These are phyloP conservation scores for Thielaviopsis cerberus DNA, from an alignment of 2,329 filamentous ascomycete species.

Conservation along the genomic window DNA sequence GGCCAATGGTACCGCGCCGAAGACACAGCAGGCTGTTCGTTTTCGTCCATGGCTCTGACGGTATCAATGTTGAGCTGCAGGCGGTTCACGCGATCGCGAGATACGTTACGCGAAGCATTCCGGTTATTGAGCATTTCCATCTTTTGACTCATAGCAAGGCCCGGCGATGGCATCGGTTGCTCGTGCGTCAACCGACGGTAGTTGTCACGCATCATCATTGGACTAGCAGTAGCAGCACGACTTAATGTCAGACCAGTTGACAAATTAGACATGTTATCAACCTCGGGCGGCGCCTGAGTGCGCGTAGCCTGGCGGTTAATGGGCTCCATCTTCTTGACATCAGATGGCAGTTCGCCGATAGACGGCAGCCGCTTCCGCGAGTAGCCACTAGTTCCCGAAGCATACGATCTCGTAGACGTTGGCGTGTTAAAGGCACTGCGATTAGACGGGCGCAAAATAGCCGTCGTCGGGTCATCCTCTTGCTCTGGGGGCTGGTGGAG, in stretches of 20 bases:
- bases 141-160: slow-evolving; percentile 40
- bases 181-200: slow-evolving; percentile 20
- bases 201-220: slow-evolving; percentile 40
- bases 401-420: slow-evolving; percentile 41
- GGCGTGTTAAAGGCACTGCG: slow-evolving; percentile 53
- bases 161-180: slow-evolving; percentile 40
- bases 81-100: slow-evolving; percentile 48
- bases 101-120: slow-evolving; percentile 57
- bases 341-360: slow-evolving; percentile 40
- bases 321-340: background rate
- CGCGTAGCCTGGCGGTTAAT: background rate
- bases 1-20: slow-evolving; percentile 38
- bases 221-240: slow-evolving; percentile 49
- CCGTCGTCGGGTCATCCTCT: slow-evolving; percentile 47
- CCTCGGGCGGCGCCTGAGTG: slow-evolving; percentile 2
- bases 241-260: slow-evolving; percentile 30
- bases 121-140: slow-evolving; percentile 40
- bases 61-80: slow-evolving; percentile 29
- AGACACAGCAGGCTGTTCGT: slow-evolving; percentile 29
- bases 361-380: slow-evolving; percentile 52
- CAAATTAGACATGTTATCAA: slow-evolving; percentile 12
- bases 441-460: slow-evolving; percentile 47
- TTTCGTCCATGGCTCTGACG: background rate
- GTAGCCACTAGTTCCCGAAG: slow-evolving; percentile 37
- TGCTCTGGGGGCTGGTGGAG: slow-evolving; percentile 45